Conservation (phyloP, 352 stramenopile genomes). For the Pythium scleroteichum region DNA sequence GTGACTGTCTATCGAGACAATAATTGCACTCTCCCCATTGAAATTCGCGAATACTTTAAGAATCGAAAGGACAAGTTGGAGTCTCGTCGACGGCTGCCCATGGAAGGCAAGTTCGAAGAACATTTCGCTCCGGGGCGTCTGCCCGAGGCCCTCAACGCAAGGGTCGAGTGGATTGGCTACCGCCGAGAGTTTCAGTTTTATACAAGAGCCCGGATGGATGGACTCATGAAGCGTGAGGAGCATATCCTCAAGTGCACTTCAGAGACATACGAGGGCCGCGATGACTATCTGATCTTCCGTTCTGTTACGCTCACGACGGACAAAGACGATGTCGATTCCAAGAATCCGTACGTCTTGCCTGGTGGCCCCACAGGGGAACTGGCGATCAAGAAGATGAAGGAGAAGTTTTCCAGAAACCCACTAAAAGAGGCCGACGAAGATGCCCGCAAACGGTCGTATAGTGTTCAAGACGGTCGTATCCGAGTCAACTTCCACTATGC, state of each 20-base stretch:
- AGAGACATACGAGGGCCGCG: constrained; percentile 83
- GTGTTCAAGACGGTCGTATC: constrained; percentile 89
- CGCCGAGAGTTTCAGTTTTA: constrained; percentile 91
- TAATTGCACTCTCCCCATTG: constrained; percentile 73
- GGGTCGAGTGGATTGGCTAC: constrained; percentile 87
- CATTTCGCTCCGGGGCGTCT: constrained; percentile 70
- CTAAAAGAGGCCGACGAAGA: constrained; percentile 65
- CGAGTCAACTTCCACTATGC: constrained; percentile 91
- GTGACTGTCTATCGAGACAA: constrained; percentile 86
- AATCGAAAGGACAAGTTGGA: constrained; percentile 92
- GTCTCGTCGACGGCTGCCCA: constrained; percentile 66
- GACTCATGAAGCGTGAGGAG: constrained; percentile 84
- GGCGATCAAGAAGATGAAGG: constrained; percentile 92
- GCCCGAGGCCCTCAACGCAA: constrained; percentile 72
- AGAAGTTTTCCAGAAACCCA: constrained; percentile 86
- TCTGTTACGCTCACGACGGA: constrained; percentile 77
- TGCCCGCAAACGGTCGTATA: constrained; percentile 89
- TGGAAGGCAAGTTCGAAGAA: constrained; percentile 89
- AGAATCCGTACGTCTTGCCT: constrained; percentile 79
- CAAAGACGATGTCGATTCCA: constrained; percentile 75
- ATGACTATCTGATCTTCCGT: constrained; percentile 86
- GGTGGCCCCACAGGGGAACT: constrained; percentile 72
- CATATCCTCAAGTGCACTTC: constrained; percentile 87
- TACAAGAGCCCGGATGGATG: constrained; percentile 86
- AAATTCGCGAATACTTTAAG: constrained; percentile 92